Base-by-base conservation (phyloP, 2,329 filamentous ascomycete genomes). In the Zalaria sp. region DNA sequence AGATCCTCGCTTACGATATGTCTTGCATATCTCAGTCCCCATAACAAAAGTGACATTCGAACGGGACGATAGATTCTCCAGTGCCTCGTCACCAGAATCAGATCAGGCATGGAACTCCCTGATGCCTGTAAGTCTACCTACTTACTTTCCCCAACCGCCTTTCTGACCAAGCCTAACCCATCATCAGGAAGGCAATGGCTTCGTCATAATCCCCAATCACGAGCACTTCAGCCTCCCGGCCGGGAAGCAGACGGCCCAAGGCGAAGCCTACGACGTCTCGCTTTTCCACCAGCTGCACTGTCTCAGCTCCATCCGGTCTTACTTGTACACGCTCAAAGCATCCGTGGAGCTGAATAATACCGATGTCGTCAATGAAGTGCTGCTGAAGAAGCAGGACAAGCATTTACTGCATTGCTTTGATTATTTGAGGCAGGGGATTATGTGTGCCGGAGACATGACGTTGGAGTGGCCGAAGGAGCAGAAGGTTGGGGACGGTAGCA, bases 231-330 rank as follows among this genome's bases (percentile, higher is more conserved):
- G 47, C 32, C 48, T 59, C 8, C 54, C 51, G 3, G 51, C 50
- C 1, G 57, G 57, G 44, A 51, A 57, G 40, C 41, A 47, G 5
- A 48, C 49, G 5, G 35, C 43, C 5, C 40, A 47, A 25, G 53
- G 53, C 31, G 47, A 52, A 34, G 48, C 59, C 42, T 61, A 58
- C 49, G 53, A 54, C 36, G 52, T 55, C 35, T 52, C 55, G n/a
- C 39, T 60, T 37, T 61, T 56, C 49, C 57, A 60, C 43, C 55
- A 60, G 39, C 44, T 60, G 32, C 57, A 60, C 43, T 61, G 58
- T 39, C 51, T 61, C 2, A 39, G 43, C 10, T 51, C 56, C 35
- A 51, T 60, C 28, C 51, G 57, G 3, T 53, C 47, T 2, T 53
- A 54, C 39, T 43, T 49, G 25, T 55, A 49, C 41, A 46, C 47